A percentile compares a stretch with the other conserved stretches of the same genome.
Conservation (phyloP, 306 rosid species). For the Heteromeles arbutifolia region DNA sequence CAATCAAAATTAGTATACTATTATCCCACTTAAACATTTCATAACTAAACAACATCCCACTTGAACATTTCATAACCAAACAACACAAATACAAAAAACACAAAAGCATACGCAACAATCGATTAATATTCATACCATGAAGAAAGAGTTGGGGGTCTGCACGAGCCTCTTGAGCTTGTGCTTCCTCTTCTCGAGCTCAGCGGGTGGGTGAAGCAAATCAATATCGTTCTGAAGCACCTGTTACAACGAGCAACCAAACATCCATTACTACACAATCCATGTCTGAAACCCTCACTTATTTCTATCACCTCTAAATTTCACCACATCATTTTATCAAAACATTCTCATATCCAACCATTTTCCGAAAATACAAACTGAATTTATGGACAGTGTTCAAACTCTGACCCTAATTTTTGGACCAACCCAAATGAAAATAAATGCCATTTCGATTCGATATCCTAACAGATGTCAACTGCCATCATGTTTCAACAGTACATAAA, state of each 20-base stretch:
- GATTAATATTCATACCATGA: slow-evolving; percentile 29
- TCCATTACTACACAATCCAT: neutral
- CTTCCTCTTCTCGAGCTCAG: slow-evolving; percentile 53
- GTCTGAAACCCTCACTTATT: neutral
- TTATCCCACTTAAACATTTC: neutral
- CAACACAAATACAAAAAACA: neutral
- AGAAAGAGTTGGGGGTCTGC: slow-evolving; percentile 54
- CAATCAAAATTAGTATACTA: neutral
- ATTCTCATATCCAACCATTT: neutral
- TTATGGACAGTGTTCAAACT: neutral
- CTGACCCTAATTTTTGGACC: neutral
- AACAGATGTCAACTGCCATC: neutral
- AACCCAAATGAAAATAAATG: neutral
- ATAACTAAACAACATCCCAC: neutral
- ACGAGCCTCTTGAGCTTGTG: slow-evolving; percentile 65
- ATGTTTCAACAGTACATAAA: neutral
- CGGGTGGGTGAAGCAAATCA: slow-evolving; percentile 55
- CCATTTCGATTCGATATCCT: neutral
- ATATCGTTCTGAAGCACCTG: slow-evolving; percentile 59
- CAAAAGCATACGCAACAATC: neutral
- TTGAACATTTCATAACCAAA: neutral
- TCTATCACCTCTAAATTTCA: neutral
- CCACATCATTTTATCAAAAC: neutral
- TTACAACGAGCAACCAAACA: neutral
- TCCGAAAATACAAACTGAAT: neutral